Evolutionary conservation across 257 asterid genomes (phyloP), one percentile per base, ranked within the genome.

Genomic region (Solanum sparsipilum): DNA sequence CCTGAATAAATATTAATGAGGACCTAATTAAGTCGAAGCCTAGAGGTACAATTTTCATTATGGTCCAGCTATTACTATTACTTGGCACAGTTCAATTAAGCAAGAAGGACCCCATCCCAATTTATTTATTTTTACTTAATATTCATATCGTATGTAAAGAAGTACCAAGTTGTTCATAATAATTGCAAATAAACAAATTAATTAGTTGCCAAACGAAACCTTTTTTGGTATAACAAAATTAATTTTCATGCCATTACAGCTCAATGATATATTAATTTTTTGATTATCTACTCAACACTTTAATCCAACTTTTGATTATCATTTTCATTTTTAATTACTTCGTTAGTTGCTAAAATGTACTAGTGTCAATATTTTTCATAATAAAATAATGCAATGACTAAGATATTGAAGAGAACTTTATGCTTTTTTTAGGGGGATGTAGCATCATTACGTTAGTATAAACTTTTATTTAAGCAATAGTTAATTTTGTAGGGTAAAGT

Each of bases 401-500:
- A 36, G 38, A 15, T 23, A 38, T 70, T 63, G 25, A n/a, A 70
- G 46, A 82, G 76, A 38, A 18, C 34, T 23, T 36, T 75, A 29
- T 48, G 63, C 15, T n/a, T 56, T 27, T 44, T 56, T 52, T 15
- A 7, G 20, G 35, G 67, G 25, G 86, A 48, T 35, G 56, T 38
- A 21, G 71, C 25, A 60, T 60, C 72, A 38, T 75, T 41, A 71
- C 11, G 15, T 31, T 71, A 82, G 88, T 39, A 36, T 85, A 70
- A 70, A 60, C 60, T 67, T n/a, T 86, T 46, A 36, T 88, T 79
- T 52, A 38, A 86, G 72, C 58, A 88, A 89, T 86, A 25, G 39
- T 76, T 52, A 35, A 76, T 72, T 36, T 9, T 85, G 90, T 88
- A 68, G 87, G 89, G 86, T 75, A 84, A 87, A 90, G 91, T 9